A percentile compares a stretch with the other conserved stretches of the same genome.
Conservation (phyloP, 1,284 basidiomycete genomes). For the Ganoderma lingzhi region DNA sequence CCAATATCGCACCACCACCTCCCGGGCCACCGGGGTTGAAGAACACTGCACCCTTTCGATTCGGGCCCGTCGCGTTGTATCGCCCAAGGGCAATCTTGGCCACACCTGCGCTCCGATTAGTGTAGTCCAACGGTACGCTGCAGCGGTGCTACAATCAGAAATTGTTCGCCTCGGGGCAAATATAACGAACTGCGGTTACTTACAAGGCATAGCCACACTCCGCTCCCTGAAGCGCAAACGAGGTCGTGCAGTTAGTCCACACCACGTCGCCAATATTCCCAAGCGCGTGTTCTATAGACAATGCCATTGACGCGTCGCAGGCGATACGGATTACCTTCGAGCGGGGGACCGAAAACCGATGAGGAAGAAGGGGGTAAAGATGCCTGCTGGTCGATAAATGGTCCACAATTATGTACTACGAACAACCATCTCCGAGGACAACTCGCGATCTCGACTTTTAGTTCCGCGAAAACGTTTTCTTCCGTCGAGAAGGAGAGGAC, state of each 20-base stretch:
- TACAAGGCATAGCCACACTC: conserved; percentile 37
- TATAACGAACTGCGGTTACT: conserved; percentile 7
- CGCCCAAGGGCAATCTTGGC: conserved; percentile 36
- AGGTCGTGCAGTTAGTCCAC: conserved; percentile 23
- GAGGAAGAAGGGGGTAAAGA: neutral
- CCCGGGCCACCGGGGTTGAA: conserved; percentile 39
- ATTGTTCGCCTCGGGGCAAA: neutral
- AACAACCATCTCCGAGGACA: neutral
- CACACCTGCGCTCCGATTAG: conserved; percentile 31
- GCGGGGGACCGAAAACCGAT: neutral
- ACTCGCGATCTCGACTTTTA: neutral
- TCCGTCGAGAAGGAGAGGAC: neutral
- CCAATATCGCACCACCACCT: conserved; percentile 26
- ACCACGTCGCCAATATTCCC: conserved; percentile 17
- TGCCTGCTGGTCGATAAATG: neutral
- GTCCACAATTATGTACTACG: neutral
- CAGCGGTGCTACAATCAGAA: neutral
- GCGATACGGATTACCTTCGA: neutral
- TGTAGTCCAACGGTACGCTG: conserved; percentile 39
- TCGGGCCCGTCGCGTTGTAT: conserved; percentile 30
- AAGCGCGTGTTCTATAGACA: neutral
- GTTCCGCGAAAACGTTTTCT: neutral
- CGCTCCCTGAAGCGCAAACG: conserved; percentile 22
- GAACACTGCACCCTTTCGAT: conserved; percentile 35
- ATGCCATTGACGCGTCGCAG: neutral